Evolutionary conservation across 2,329 filamentous ascomycete species (phyloP), one percentile per base, ranked within the genome.

Genomic region (Acrodontium crateriforme): DNA sequence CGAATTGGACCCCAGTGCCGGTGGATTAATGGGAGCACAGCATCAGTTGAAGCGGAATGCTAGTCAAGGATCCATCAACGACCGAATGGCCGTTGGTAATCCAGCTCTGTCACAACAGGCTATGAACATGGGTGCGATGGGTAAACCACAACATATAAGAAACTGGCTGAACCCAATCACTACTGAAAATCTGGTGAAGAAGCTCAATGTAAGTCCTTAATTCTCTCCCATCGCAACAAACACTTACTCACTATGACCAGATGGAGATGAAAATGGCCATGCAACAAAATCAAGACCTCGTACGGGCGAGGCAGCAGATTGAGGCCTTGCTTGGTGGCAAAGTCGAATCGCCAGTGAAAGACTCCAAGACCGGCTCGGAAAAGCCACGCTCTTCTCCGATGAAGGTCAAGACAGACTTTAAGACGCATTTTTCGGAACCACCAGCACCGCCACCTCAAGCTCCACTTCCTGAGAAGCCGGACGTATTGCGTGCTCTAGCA

Each of bases 371-470:
- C 11, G 58, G 58, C 34, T 59, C 57, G 14, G 42, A 60, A 42
- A 38, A 58, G 58, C 27, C 60, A 39, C 53, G 46, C 35, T 44
- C 58, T 35, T 55, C 58, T 8, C 60, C 61, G 5, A 49, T 57
- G 25, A 77, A 82, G 40, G 59, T 73, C 12, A 75, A 82, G 39
- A 56, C 72, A 9, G 84, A 93, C 46, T 62, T 75, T 21, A 87
- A 89, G 45, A 71, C 80, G 4, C 71, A 84, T 28, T 95, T 94
- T 51, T 89, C 82, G 1, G 85, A 94, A 32, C 87, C 87, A 27
- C 87, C 87, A 3, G 87, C 85, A 13, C 87, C 87, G 6, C 87
- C 87, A 15, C 87, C 87, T 16, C 84, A 92, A 42, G 85, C 92
- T 43, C 87, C 87, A 9, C 62, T 95, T 5, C 87, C 87, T 1